Evolutionary conservation across 306 rosid species (phyloP), one percentile per base, ranked within the genome.

Genomic region (Phaseolus lunatus): DNA sequence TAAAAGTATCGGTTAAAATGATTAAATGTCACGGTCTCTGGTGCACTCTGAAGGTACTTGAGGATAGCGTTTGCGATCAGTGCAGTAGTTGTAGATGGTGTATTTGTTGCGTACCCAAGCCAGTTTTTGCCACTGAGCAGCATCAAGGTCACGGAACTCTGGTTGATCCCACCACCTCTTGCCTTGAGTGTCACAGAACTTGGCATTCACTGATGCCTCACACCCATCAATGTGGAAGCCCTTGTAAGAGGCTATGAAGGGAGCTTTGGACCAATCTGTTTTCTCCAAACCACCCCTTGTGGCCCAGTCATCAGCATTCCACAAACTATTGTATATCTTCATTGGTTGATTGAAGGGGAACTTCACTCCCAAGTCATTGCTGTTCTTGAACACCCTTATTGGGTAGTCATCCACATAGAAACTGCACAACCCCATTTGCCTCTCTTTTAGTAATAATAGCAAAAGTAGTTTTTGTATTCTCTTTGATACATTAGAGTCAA

Each of bases 241-340:
- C 56, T 66, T 90, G 93, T 93, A 93, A 3, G 86, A 9, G 14
- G 98, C 97, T 2, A 90, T 58, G 78, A 93, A 93, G 1, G 98
- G 98, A 0, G 98, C 98, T 83, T 91, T 93, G 9, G 92, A 85
- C 98, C 97, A 93, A 22, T 93, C 94, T 5, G 98, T 91, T 80
- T 93, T 93, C 86, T 93, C 98, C 19, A 91, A 79, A 9, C 97
- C 98, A 37, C 97, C 98, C 31, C 97, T 81, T 0, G 98, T 93
- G 39, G 98, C 98, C 98, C 98, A 93, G 27, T 93, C 98, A 71
- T 93, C 98, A 0, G 96, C 98, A 44, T 93, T 93, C 98, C 98
- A 93, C 4, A 93, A 75, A 78, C 98, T 93, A 11, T 96, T 90
- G 91, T 91, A 93, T 4, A 93, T 76, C 86, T 93, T 91, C 98